A percentile compares a stretch with the other conserved stretches of the same genome.
Evolutionary conservation across 2,329 filamentous ascomycete species (phyloP).

Genomic region (Plenodomus tracheiphilus): DNA sequence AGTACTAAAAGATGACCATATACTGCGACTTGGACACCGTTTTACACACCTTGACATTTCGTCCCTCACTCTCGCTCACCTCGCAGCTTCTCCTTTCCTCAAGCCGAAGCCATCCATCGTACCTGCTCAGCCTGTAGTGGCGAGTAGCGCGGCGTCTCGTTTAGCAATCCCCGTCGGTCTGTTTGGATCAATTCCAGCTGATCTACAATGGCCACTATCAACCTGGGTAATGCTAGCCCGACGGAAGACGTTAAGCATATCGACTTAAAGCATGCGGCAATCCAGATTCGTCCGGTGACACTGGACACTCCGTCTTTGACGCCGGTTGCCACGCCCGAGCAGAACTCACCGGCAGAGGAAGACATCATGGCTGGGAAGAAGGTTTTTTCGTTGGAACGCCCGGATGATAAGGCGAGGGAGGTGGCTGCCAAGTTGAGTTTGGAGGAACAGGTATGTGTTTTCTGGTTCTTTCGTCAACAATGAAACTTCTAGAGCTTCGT

Average conservation of each 20-base stretch:
- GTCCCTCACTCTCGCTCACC: conserved; percentile 12
- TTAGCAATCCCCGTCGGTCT: conserved; percentile 24
- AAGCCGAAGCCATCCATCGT: conserved; percentile 1
- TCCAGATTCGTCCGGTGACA: conserved; percentile 34
- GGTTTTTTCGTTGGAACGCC: conserved; percentile 33
- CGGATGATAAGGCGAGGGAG: conserved; percentile 40
- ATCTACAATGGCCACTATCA: conserved; percentile 38
- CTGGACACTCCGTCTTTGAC: conserved; percentile 33
- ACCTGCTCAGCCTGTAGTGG: conserved; percentile 18
- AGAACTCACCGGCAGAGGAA: conserved; percentile 26
- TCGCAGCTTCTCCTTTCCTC: not conserved
- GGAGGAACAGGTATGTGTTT: conserved; percentile 44
- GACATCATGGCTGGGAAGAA: conserved; percentile 40
- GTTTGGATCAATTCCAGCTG: conserved; percentile 15
- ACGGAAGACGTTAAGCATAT: conserved; percentile 27
- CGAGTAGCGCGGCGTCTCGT: conserved; percentile 32
- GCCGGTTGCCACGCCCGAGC: conserved; percentile 33
- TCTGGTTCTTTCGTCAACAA: not conserved
- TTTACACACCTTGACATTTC: conserved; percentile 13
- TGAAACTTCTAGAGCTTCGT: too few species aligned
- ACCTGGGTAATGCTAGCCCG: conserved; percentile 33
- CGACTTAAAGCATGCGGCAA: conserved; percentile 39
- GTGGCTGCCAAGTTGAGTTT: conserved; percentile 42
- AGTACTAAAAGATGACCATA: conserved; percentile 46
- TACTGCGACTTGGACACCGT: conserved; percentile 26